phyloP scores from a whole-genome alignment of 768 basidiomycete species.

The Sarcomyxa edulis region DNA sequence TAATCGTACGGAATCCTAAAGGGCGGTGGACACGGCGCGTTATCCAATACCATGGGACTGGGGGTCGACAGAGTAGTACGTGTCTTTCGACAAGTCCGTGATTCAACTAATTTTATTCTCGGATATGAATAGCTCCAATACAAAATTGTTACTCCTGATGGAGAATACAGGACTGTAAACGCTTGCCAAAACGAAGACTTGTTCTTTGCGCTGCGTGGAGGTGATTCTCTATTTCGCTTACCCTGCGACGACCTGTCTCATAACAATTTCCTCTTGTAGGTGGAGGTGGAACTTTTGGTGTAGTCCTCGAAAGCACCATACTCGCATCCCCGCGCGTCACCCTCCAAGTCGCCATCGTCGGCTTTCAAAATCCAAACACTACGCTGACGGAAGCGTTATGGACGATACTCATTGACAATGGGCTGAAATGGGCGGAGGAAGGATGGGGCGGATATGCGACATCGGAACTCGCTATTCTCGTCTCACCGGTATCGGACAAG shows the following conservation, averaged over 20 bases:
- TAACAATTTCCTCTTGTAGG: constrained; percentile 15
- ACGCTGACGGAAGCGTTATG: constrained; percentile 27
- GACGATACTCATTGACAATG: constrained; percentile 31
- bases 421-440: constrained; percentile 34
- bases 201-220: constrained; percentile 48
- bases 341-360: constrained; percentile 30
- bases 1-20: too few species aligned
- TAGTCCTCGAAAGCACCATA: constrained; percentile 32
- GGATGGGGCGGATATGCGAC: constrained; percentile 45
- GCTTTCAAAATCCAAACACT: constrained; percentile 18
- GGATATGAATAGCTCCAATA: constrained; percentile 34
- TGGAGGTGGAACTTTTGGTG: constrained; percentile 44
- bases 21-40: constrained; percentile 40
- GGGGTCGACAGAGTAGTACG: constrained; percentile 42
- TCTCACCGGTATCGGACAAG: constrained; percentile 36
- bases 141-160: constrained; percentile 51
- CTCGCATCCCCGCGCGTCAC: constrained; percentile 30
- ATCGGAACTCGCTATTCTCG: constrained; percentile 29
- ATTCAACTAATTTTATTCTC: not conserved
- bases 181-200: constrained; percentile 46
- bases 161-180: constrained; percentile 37
- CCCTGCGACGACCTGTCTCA: constrained; percentile 4
- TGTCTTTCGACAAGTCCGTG: not conserved
- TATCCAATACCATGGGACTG: constrained; percentile 40
- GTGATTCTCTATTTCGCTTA: constrained; percentile 13